phyloP scores from a whole-genome alignment of 2,329 filamentous ascomycete species.

The Hirsutella rhossiliensis region DNA sequence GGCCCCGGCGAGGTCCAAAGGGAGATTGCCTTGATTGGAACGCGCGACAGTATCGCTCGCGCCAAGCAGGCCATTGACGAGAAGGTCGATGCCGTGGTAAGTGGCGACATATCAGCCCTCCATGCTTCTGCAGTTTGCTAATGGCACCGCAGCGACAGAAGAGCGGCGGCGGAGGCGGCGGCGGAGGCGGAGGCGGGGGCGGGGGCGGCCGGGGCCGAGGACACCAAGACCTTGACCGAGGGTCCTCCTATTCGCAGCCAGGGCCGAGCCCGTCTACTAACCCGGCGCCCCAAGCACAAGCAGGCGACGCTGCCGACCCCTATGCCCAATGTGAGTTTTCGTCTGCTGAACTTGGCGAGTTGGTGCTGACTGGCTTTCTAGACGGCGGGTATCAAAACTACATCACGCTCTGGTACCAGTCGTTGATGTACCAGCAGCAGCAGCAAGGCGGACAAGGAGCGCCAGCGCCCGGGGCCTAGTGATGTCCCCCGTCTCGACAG shows the following conservation, averaged over 20 bases:
- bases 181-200: constrained; percentile 31
- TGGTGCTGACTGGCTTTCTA: constrained; percentile 18
- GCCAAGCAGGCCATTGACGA: constrained; percentile 82
- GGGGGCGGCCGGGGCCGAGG: constrained; percentile 29
- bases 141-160: constrained; percentile 36
- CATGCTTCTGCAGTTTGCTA: constrained; percentile 9
- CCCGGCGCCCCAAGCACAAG: constrained; percentile 28
- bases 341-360: background rate
- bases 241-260: constrained; percentile 37
- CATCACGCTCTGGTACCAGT: constrained; percentile 70
- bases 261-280: constrained; percentile 29
- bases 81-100: constrained; percentile 80
- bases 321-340: constrained; percentile 63
- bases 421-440: constrained; percentile 35
- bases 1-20: constrained; percentile 68
- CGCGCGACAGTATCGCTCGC: constrained; percentile 61
- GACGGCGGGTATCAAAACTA: constrained; percentile 77
- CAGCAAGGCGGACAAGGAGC: constrained; percentile 25
- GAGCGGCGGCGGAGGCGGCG: constrained; percentile 35
- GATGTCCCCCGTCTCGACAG: constrained; percentile 10
- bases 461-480: constrained; percentile 24
- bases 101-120: constrained; percentile 18
- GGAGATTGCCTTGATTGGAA: constrained; percentile 77
- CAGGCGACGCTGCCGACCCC: constrained; percentile 47
- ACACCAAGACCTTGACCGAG: constrained; percentile 42